phyloP scores from a whole-genome alignment of 2,329 filamentous ascomycete species.

The Phaeosphaeria sp. region DNA sequence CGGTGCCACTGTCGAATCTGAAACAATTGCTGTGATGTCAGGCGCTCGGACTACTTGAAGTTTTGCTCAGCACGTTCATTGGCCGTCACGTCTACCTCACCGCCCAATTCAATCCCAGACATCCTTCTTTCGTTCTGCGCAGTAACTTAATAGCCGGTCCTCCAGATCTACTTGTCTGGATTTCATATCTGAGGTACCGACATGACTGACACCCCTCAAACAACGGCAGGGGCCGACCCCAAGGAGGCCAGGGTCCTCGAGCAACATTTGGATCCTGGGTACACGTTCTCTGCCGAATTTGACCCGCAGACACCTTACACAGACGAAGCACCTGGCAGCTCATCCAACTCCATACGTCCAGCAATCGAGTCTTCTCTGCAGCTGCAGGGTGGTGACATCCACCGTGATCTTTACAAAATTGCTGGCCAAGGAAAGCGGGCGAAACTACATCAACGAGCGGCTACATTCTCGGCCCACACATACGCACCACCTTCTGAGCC shows the following conservation, averaged over 20 bases:
- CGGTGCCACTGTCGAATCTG: conserved; percentile 4
- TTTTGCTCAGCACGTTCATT: conserved; percentile 33
- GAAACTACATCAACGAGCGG: conserved; percentile 61
- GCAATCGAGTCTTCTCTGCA: conserved; percentile 69
- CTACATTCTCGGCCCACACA: conserved; percentile 68
- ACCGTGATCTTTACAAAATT: conserved; percentile 78
- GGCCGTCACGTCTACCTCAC: conserved; percentile 26
- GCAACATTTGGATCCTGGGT: conserved; percentile 50
- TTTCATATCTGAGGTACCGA: neutral
- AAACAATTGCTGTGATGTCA: conserved; percentile 35
- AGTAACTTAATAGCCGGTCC: neutral
- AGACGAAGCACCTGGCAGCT: conserved; percentile 30
- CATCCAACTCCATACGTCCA: conserved; percentile 28
- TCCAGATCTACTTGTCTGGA: neutral
- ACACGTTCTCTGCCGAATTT: conserved; percentile 52
- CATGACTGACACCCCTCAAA: conserved; percentile 40
- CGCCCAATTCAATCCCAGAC: conserved; percentile 15
- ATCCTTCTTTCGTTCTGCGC: neutral
- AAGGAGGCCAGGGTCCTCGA: conserved; percentile 48
- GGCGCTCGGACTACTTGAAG: conserved; percentile 35
- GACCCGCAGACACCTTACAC: conserved; percentile 39
- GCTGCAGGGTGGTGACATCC: conserved; percentile 78
- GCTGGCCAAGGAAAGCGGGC: conserved; percentile 61
- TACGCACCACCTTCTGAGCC: conserved; percentile 28
- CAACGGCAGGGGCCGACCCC: conserved; percentile 34